Base-by-base conservation (phyloP, 108 stramenopile genomes). In the Conticribra weissflogii region DNA sequence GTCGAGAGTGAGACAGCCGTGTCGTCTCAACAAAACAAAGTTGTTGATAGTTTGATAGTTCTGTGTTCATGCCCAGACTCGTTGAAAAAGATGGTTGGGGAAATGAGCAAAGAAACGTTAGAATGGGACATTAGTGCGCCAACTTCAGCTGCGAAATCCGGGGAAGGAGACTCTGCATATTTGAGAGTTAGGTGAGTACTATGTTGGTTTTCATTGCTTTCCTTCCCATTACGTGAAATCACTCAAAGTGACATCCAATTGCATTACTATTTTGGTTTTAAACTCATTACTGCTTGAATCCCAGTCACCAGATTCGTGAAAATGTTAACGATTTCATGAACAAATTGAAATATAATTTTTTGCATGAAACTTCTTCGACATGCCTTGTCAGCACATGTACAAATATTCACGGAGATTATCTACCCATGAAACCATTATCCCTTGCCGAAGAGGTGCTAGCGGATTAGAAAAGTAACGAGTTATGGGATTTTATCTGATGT, bases 61-160 rank as follows among this genome's bases (percentile, higher is more conserved):
- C 77, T 83, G n/a, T 83, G 82, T 44, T 79, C 78, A 14, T 83
- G 78, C 34, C 28, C 71, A 18, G 76, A 72, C 47, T 51, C 51
- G 22, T 18, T 83, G 17, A 70, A 71, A 48, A 44, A 51, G 3
- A 51, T 17, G 18, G 27, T 83, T 1, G 48, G 53, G 0, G 58
- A 71, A 31, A 54, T 74, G 8, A 75, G 78, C 41, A 82, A 78
- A 34, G 64, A 72, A 32, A 72, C 71, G 2, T 56, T 62, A 1
- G 74, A 80, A 3, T 83, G 82, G 78, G 57, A 79, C 36, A 71
- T 80, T 41, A 60, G 73, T 63, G 66, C 81, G 1, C 81, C 81
- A 4, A 74, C 77, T 21, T 72, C 73, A 29, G 57, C 46, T 17
- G 72, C 76, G 19, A 61, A 59, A 22, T 62, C 47, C 9, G 72